Percentiles rank a stretch among this genome's conserved stretches.
Conservation (phyloP, 177 flowering plant genomes). For the Tripterygium wilfordii region DNA sequence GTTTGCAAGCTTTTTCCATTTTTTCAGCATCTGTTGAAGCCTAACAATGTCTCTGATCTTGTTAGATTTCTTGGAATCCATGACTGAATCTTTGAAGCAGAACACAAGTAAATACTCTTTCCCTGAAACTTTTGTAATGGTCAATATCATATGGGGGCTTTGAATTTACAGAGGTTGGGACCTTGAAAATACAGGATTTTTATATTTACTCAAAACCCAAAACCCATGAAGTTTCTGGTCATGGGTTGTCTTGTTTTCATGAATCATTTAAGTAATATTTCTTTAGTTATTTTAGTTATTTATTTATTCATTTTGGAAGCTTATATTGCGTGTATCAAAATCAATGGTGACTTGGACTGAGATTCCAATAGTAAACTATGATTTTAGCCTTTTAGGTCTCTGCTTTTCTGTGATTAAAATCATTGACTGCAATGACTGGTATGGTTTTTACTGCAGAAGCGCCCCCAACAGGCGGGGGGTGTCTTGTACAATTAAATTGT, state of each 20-base stretch:
- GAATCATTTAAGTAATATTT: too few species aligned
- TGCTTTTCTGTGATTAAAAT: too few species aligned
- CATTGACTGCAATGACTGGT: neutral
- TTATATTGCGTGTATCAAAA: neutral
- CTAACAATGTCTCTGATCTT: constrained; percentile 86
- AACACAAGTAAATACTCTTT: too few species aligned
- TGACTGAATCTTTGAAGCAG: too few species aligned
- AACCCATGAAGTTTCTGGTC: too few species aligned
- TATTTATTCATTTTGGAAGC: too few species aligned
- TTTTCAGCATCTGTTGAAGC: constrained; percentile 87
- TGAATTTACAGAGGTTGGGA: constrained; percentile 8
- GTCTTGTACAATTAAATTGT: constrained; percentile 11
- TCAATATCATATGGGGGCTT: neutral
- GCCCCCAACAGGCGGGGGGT: neutral
- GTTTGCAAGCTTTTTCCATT: constrained; percentile 80
- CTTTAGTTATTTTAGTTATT: too few species aligned
- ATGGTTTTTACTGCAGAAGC: neutral
- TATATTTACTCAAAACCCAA: too few species aligned
- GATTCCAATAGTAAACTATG: neutral
- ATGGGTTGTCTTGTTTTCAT: too few species aligned
- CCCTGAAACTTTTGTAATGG: too few species aligned
- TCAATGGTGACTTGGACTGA: neutral
- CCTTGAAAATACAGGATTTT: neutral
- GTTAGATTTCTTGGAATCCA: constrained; percentile 77
- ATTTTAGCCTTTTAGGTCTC: too few species aligned